Conservation (phyloP, 495 filamentous ascomycete genomes). For the Halenospora varia region DNA sequence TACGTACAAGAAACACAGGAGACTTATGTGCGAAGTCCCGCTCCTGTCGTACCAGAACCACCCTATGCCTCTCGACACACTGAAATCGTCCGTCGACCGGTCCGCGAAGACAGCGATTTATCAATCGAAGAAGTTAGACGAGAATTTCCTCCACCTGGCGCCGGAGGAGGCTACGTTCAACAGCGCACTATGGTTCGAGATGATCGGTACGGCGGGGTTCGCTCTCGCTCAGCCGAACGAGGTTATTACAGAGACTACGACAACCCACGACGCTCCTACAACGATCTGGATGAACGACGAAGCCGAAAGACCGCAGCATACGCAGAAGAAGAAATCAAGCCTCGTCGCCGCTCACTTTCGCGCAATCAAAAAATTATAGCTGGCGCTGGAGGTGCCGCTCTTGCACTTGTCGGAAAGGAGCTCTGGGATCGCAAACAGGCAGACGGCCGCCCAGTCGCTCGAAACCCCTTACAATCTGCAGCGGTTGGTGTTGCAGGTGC, state of each 20-base stretch:
- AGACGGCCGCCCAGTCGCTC: constrained; percentile 37
- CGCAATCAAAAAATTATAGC: constrained; percentile 57
- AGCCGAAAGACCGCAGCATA: constrained; percentile 32
- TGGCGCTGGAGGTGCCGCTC: constrained; percentile 47
- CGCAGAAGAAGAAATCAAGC: constrained; percentile 41
- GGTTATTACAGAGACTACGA: constrained; percentile 36
- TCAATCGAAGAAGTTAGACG: constrained; percentile 64
- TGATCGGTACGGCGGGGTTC: constrained; percentile 31
- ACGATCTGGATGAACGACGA: constrained; percentile 43
- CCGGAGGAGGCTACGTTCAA: constrained; percentile 31
- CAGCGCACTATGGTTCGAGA: constrained; percentile 20
- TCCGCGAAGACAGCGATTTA: constrained; percentile 54
- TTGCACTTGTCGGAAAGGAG: constrained; percentile 51
- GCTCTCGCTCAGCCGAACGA: constrained; percentile 46
- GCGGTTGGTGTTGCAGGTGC: constrained; percentile 52
- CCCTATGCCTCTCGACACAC: constrained; percentile 34
- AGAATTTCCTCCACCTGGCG: constrained; percentile 60
- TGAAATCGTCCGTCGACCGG: constrained; percentile 49
- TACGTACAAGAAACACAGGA: constrained; percentile 46
- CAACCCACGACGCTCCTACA: constrained; percentile 33
- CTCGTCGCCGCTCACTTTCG: constrained; percentile 42
- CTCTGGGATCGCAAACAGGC: constrained; percentile 50
- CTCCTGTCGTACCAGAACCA: constrained; percentile 11
- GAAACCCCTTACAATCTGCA: constrained; percentile 46
- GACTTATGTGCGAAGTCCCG: constrained; percentile 33